phyloP scores from a whole-genome alignment of 2,329 filamentous ascomycete genomes.

The Colletotrichum plurivorum region DNA sequence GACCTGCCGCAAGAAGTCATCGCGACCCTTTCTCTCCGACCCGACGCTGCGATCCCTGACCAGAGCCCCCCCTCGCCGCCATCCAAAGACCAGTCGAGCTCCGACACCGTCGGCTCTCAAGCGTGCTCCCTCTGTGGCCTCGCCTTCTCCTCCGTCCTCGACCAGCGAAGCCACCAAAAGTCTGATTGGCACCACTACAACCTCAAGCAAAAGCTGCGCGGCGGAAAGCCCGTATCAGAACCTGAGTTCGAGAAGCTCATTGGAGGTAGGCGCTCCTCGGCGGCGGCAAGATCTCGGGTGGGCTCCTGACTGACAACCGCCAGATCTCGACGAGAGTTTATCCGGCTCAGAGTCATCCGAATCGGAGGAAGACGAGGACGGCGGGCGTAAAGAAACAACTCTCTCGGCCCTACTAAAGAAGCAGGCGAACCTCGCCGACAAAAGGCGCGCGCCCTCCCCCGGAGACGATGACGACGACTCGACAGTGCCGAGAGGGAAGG shows the following conservation, averaged over 20 bases:
- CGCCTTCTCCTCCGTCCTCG: slow-evolving; percentile 78
- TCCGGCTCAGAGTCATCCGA: slow-evolving; percentile 87
- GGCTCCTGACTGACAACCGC: background rate
- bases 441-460: slow-evolving; percentile 53
- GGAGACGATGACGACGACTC: slow-evolving; percentile 63
- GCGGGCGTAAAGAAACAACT: slow-evolving; percentile 74
- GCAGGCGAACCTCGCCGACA: slow-evolving; percentile 80
- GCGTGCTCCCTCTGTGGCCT: slow-evolving; percentile 86
- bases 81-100: slow-evolving; percentile 39
- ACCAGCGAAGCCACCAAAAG: slow-evolving; percentile 88
- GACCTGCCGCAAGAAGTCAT: slow-evolving; percentile 84
- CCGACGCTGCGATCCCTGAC: slow-evolving; percentile 47
- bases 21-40: slow-evolving; percentile 70
- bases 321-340: slow-evolving; percentile 87
- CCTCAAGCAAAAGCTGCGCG: slow-evolving; percentile 89
- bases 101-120: slow-evolving; percentile 72
- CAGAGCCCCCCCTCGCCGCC: slow-evolving; percentile 41
- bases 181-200: slow-evolving; percentile 97
- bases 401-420: slow-evolving; percentile 84
- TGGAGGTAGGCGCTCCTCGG: slow-evolving; percentile 54
- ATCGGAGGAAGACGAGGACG: slow-evolving; percentile 75
- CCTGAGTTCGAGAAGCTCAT: slow-evolving; percentile 88
- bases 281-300: background rate
- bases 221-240: slow-evolving; percentile 80
- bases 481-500: slow-evolving; percentile 61